Evolutionary conservation across 2,329 filamentous ascomycete species (phyloP).

Genomic region (Thielaviopsis musarum): DNA sequence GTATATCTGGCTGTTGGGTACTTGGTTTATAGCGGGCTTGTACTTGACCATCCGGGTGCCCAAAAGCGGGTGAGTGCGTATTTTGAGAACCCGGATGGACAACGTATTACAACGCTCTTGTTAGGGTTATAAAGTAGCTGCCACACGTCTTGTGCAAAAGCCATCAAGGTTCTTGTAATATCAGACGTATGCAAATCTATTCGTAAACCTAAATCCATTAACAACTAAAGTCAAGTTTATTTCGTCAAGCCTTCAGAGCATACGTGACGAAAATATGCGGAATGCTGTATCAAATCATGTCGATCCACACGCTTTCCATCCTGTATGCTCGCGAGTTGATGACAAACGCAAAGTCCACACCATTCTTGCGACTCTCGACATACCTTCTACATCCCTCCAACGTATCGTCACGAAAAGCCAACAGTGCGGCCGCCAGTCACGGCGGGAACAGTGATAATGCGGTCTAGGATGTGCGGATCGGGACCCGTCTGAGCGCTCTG

Average conservation of each 20-base stretch:
- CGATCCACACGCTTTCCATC: neutral
- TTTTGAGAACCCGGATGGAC: neutral
- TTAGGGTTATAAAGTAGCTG: neutral
- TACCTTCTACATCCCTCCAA: neutral
- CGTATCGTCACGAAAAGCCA: neutral
- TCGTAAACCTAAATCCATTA: too few species aligned
- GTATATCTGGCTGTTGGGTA: too few species aligned
- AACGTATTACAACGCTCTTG: neutral
- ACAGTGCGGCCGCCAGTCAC: constrained; percentile 3
- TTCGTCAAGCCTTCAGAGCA: neutral
- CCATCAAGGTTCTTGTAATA: neutral
- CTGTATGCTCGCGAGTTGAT: constrained; percentile 5
- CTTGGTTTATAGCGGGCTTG: too few species aligned
- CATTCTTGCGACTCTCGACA: neutral
- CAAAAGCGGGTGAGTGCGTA: neutral
- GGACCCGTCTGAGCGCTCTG: constrained; percentile 10
- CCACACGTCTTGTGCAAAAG: neutral
- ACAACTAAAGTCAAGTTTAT: too few species aligned
- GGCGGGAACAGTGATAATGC: neutral
- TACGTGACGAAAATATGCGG: neutral
- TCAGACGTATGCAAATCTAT: too few species aligned
- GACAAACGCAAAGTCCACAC: constrained; percentile 1
- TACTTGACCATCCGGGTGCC: neutral
- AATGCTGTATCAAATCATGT: neutral
- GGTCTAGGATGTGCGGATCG: constrained; percentile 8